Percentiles rank a stretch among this genome's conserved stretches.
Evolutionary conservation across 805 yeast species (phyloP).

Genomic region (Helenozyma baotianmanensis): DNA sequence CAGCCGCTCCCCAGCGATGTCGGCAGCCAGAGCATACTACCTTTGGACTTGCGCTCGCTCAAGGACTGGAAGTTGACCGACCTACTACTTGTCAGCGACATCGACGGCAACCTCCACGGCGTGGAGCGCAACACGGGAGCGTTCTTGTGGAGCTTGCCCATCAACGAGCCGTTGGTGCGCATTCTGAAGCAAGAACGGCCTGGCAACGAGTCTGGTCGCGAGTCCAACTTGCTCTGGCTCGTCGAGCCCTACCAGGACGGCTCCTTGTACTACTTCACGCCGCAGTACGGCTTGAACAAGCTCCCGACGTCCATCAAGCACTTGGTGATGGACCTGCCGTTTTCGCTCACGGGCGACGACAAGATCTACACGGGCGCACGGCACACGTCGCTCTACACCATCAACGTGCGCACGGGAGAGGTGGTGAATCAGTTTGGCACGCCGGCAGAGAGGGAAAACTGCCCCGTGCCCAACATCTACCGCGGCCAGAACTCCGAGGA

Average conservation of each 20-base stretch:
- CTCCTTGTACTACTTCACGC: conserved; percentile 71
- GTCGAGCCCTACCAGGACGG: conserved; percentile 92
- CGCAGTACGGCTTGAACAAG: conserved; percentile 68
- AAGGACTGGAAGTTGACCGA: conserved; percentile 51
- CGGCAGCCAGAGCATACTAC: conserved; percentile 19
- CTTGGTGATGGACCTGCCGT: conserved; percentile 79
- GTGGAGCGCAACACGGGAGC: conserved; percentile 71
- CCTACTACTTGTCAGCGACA: conserved; percentile 65
- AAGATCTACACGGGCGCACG: conserved; percentile 85
- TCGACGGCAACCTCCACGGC: conserved; percentile 86
- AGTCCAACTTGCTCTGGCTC: conserved; percentile 57
- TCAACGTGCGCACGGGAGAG: conserved; percentile 72
- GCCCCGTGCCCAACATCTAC: conserved; percentile 32
- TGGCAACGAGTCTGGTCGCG: conserved; percentile 10
- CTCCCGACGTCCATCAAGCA: conserved; percentile 78
- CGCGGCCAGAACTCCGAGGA: conserved; percentile 2
- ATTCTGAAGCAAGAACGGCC: conserved; percentile 20
- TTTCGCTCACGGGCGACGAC: conserved; percentile 68
- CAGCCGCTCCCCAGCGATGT: background rate
- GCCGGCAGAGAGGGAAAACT: conserved; percentile 18
- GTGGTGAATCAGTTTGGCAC: conserved; percentile 64
- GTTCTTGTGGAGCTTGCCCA: conserved; percentile 68
- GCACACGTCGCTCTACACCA: conserved; percentile 67
- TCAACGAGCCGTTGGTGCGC: conserved; percentile 58
- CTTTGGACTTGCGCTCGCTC: conserved; percentile 37